Base-by-base conservation (phyloP, 495 filamentous ascomycete species). In the Aspergillus cristatus region DNA sequence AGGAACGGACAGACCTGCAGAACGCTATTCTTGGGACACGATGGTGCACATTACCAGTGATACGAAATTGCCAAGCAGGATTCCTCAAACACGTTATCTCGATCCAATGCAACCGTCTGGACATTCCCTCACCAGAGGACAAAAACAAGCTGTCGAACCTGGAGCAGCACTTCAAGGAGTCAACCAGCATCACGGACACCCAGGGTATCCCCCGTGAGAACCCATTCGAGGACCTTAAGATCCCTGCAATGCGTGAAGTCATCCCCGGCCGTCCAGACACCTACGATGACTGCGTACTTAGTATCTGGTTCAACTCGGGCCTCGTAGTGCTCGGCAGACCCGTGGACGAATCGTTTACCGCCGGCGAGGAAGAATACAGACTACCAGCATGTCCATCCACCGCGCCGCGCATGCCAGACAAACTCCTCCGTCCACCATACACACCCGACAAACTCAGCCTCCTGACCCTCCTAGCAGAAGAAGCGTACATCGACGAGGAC, bases 351-450 rank as follows among this genome's bases (percentile, higher is more conserved):
- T 8, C 8, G 2, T 14, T 62, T 15, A 46, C 48, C 34, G 44
- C 45, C 28, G 50, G 55, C 26, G 41, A 44, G 15, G 58, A 64
- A 30, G 39, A 54, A 3, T 64, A 59, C 34, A 54, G 52, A 12
- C 50, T 69, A 7, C 65, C 65, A 0, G 41, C 14, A 24, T 53
- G 50, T 28, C 40, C 47, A 0, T 22, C 34, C 12, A 36, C 52
- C 3, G 52, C 48, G 5, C 44, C 46, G 0, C 56, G 54, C n/a
- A 55, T 70, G 14, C 66, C 66, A 0, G 51, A 60, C 14, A 68
- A 67, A 41, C 32, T 74, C 2, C 53, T 74, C 2, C 44, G 49
- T 14, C 37, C 54, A 1, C 70, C 70, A 5, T 74, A 67, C 67
- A 65, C 62, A 1, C 40, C 50, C 2, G 13, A 47, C 4, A 67